Base-by-base conservation (phyloP, 176 grass and related monocot species). In the Oryza punctata region DNA sequence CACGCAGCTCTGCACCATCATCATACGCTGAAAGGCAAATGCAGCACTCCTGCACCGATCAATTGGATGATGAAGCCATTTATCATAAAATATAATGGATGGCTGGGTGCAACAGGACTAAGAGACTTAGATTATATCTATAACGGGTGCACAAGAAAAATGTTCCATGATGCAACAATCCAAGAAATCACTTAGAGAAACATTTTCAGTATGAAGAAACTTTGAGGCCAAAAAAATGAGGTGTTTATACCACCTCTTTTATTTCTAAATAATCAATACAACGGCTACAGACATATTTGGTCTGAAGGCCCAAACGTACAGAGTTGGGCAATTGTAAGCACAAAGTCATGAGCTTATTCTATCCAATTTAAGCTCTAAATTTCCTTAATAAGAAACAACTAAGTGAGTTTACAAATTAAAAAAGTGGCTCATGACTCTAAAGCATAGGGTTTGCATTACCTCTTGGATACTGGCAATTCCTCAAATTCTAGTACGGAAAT, bases 11-110 rank as follows among this genome's bases (percentile, higher is more conserved):
- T 10, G 82, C 86, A n/a, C 92, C 92, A 16, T 94, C 89, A 47
- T 94, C 89, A 32, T 94, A 94, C 0, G 79, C 69, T 3, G 88
- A 88, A 37, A 94, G 80, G 81, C 92, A 94, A 75, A 94, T 91
- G 73, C 89, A 94, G 10, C 92, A 94, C 84, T 91, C 92, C 89
- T 94, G 84, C 75, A 91, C 44, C 59, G 28, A 72, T 18, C 49
- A 46, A 33, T 10, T 14, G 35, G 54, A 33, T 14, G 24, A 57
- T 19, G 4, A 67, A 37, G 28, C 19, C 33, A 69, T 76, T 18
- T 41, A 68, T n/a, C 5, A 78, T 33, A 12, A 78, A 8, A 70
- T 59, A 13, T n/a, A 70, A 60, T 28, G 30, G 35, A 76, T 23
- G 13, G 4, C 21, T 41, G 6, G 40, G 23, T 24, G n/a, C 12